Conservation (phyloP, 305 asterid species). For the Solanum hybrid region DNA sequence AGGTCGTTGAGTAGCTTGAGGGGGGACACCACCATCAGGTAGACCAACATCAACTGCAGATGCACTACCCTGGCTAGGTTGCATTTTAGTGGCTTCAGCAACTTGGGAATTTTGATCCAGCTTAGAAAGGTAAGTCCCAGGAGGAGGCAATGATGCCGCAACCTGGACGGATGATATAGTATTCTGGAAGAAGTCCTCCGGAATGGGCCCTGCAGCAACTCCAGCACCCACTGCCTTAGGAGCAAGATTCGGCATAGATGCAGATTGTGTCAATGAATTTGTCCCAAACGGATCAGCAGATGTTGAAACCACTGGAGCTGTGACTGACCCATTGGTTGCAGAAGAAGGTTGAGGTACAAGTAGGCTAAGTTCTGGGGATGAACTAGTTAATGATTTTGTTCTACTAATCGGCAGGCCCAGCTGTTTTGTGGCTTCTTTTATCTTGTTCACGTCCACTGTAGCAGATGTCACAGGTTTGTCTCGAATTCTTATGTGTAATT, state of each 20-base stretch:
- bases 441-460: slow-evolving; percentile 84
- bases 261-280: slow-evolving; percentile 45
- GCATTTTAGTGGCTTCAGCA: slow-evolving; percentile 31
- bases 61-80: slow-evolving; percentile 43
- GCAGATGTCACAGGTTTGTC: slow-evolving; percentile 80
- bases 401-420: slow-evolving; percentile 70
- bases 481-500: slow-evolving; percentile 68
- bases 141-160: slow-evolving; percentile 78
- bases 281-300: slow-evolving; percentile 78
- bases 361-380: slow-evolving; percentile 61
- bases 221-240: slow-evolving; percentile 52
- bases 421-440: slow-evolving; percentile 96
- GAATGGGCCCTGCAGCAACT: slow-evolving; percentile 67
- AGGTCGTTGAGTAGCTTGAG: slow-evolving; percentile 62
- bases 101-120: slow-evolving; percentile 61
- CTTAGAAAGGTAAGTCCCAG: slow-evolving; percentile 71
- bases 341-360: slow-evolving; percentile 57
- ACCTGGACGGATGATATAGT: slow-evolving; percentile 84
- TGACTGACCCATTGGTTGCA: slow-evolving; percentile 30
- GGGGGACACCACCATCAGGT: slow-evolving; percentile 70
- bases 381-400: slow-evolving; percentile 71
- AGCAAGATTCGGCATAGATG: slow-evolving; percentile 41
- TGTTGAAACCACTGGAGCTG: slow-evolving; percentile 41
- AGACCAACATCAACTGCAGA: slow-evolving; percentile 44
- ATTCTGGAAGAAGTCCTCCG: slow-evolving; percentile 98